Evolutionary conservation across 305 asterid genomes (phyloP), one percentile per base, ranked within the genome.

Genomic region (Fraxinus velutina): DNA sequence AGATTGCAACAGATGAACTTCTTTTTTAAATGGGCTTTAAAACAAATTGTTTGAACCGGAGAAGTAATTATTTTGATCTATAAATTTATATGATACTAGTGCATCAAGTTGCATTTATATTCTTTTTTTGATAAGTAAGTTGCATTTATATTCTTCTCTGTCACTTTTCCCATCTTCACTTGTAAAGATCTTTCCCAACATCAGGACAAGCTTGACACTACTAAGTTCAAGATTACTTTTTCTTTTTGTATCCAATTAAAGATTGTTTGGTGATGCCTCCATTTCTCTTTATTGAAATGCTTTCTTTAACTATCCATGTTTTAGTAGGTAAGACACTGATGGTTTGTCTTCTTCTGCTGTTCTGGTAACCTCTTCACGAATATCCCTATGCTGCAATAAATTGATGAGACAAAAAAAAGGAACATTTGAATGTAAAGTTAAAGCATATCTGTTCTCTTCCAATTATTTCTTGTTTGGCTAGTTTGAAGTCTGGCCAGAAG

Each of bases 61-160:
- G 24, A 66, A 3, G 60, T 29, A 42, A 5, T 37, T 85, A 22
- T 66, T n/a, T 30, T 19, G 80, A 75, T 33, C 47, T 13, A 8
- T 29, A 32, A 34, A 68, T 33, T 77, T 72, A 70, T 77, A 21
- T 76, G 73, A 79, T 47, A 33, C 77, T 47, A 64, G 85, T 81
- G 81, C 42, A 37, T 81, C 34, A 22, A 64, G 50, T 44, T 73
- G 64, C 22, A 77, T 62, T 34, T 75, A 39, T 62, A 8, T 62
- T 22, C 33, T 55, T 75, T n/a, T n/a, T n/a, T n/a, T n/a, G n/a
- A n/a, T n/a, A n/a, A n/a, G n/a, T n/a, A 22, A 64, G 50, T 44
- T 73, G 64, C 22, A 77, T 62, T 34, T 75, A 39, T 62, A 8
- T 62, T 22, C 33, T 55, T 75, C 68, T 76, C 62, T 29, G 19